Evolutionary conservation across 2,329 filamentous ascomycete genomes (phyloP), one percentile per base, ranked within the genome.

Genomic region (Pseudocercospora crystallina): DNA sequence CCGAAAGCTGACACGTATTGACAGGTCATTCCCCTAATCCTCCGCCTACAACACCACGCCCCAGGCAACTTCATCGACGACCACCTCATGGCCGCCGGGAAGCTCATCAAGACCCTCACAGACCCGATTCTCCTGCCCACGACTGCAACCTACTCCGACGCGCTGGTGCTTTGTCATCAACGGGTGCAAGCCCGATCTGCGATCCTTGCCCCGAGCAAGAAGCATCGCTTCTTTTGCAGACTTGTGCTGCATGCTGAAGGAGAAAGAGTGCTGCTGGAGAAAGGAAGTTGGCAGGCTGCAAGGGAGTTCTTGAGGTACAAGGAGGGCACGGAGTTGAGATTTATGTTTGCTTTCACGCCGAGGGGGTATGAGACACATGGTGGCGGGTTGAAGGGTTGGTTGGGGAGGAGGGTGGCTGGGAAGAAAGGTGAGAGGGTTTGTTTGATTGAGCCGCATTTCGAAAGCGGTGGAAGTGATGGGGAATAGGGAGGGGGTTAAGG

Each of bases 281-380:
- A 47, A 8, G 53, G 50, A 8, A 53, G 39, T n/a, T 56, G 53
- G 53, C n/a, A 34, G 9, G 49, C 53, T 33, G 53, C 53, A 42
- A 47, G 43, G 15, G 33, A 47, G 20, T 33, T 56, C 12, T 50
- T 56, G 46, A 14, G 43, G 20, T 38, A 36, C 38, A 15, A 29
- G 10, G 46, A 53, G 4, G 15, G 45, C 31, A 46, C 41, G 30
- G 41, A 47, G n/a, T 20, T 56, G 35, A 17, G 14, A 10, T 47
- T 47, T 13, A 36, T 53, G 35, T 56, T 53, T 37, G 15, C 50
- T 5, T n/a, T 56, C 38, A 42, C 48, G 43, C 29, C 38, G 30
- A 34, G 32, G 13, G 37, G 2, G 20, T 38, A 43, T 26, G 29
- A 26, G 20, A 26, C 20, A 26, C 20, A 10, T 37, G 39, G 33